phyloP scores from a whole-genome alignment of 768 basidiomycete genomes.

The Crepidotus variabilis region DNA sequence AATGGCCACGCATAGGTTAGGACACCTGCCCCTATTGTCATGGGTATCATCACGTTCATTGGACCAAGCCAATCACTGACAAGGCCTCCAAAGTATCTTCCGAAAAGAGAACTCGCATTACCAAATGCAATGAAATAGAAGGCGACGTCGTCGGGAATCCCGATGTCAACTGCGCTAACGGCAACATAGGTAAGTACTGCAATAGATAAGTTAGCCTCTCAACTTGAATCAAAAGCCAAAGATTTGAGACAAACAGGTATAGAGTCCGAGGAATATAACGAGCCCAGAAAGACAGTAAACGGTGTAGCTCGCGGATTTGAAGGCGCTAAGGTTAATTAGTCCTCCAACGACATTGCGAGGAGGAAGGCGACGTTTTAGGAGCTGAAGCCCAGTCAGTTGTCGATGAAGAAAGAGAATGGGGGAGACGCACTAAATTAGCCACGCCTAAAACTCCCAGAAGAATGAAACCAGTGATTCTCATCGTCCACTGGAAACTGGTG shows the following conservation, averaged over 20 bases:
- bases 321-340: slow-evolving; percentile 50
- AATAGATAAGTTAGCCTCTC: slow-evolving; percentile 11
- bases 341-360: slow-evolving; percentile 51
- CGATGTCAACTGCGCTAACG: slow-evolving; percentile 46
- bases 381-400: slow-evolving; percentile 17
- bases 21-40: slow-evolving; percentile 49
- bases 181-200: slow-evolving; percentile 68
- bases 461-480: slow-evolving; percentile 67
- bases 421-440: slow-evolving; percentile 43
- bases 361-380: slow-evolving; percentile 30
- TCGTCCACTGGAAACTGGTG: slow-evolving; percentile 75
- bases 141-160: slow-evolving; percentile 44
- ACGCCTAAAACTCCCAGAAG: slow-evolving; percentile 46
- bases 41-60: slow-evolving; percentile 66
- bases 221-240: slow-evolving; percentile 1
- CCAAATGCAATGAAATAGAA: slow-evolving; percentile 67
- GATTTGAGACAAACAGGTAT: slow-evolving; percentile 41
- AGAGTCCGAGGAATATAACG: slow-evolving; percentile 62
- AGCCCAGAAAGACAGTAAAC: slow-evolving; percentile 57
- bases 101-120: slow-evolving; percentile 61
- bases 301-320: slow-evolving; percentile 49
- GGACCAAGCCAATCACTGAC: slow-evolving; percentile 56
- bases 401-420: background rate
- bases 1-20: slow-evolving; percentile 73
- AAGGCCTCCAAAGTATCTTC: slow-evolving; percentile 51